Conservation (phyloP, 257 asterid species). For the Prunella vulgaris region DNA sequence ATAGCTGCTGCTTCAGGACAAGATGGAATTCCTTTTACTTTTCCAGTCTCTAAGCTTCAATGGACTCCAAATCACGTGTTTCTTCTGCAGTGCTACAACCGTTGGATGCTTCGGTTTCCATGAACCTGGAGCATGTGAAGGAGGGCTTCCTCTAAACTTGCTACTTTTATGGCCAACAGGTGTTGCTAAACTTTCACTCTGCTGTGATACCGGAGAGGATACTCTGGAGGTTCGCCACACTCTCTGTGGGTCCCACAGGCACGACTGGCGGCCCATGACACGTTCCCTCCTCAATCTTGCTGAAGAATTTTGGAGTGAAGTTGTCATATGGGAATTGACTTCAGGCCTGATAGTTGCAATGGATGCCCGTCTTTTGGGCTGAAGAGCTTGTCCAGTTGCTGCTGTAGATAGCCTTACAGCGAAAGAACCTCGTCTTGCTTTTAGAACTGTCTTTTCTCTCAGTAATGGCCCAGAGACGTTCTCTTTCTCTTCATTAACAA, state of each 20-base stretch:
- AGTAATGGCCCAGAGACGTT: conserved; percentile 28
- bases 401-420: conserved; percentile 52
- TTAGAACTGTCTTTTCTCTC: conserved; percentile 34
- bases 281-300: conserved; percentile 38
- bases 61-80: conserved; percentile 62
- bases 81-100: conserved; percentile 55
- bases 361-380: conserved; percentile 80
- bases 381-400: conserved; percentile 39
- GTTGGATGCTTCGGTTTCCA: conserved; percentile 66
- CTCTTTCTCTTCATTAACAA: conserved; percentile 54
- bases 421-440: conserved; percentile 70
- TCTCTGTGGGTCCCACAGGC: conserved; percentile 76
- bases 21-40: conserved; percentile 31
- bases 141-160: conserved; percentile 55
- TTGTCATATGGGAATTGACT: conserved; percentile 32
- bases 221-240: conserved; percentile 62
- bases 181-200: conserved; percentile 42
- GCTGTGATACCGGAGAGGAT: conserved; percentile 57
- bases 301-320: conserved; percentile 43
- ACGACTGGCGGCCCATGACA: conserved; percentile 59
- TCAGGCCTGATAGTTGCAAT: conserved; percentile 65
- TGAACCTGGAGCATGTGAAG: conserved; percentile 34
- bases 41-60: conserved; percentile 43
- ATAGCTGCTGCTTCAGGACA: conserved; percentile 13
- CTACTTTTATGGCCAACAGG: conserved; percentile 54